A percentile compares a stretch with the other conserved stretches of the same genome.
Conservation (phyloP, 768 basidiomycete species). For the Holtermanniella nyarrowii region DNA sequence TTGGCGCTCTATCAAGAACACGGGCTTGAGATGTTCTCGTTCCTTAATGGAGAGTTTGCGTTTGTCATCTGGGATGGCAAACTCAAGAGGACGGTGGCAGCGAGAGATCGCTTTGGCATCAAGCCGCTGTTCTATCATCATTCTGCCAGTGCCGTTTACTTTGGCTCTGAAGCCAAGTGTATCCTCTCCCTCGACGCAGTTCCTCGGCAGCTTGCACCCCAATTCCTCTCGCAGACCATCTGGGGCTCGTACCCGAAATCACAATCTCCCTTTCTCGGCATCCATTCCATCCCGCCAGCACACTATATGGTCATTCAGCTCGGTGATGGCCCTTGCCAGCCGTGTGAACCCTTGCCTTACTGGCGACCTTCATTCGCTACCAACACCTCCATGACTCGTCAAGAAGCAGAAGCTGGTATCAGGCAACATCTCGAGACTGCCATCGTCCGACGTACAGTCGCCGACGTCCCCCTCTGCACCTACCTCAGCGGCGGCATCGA, state of each 20-base stretch:
- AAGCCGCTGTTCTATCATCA: constrained; percentile 30
- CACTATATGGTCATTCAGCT: constrained; percentile 21
- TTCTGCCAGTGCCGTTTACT: constrained; percentile 10
- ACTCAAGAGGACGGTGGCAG: constrained; percentile 16
- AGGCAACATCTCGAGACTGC: constrained; percentile 21
- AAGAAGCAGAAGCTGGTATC: constrained; percentile 23
- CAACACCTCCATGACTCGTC: constrained; percentile 11
- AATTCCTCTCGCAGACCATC: background rate
- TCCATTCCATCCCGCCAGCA: constrained; percentile 24
- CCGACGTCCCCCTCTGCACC: constrained; percentile 34
- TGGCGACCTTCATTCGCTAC: constrained; percentile 23
- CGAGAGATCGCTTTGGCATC: constrained; percentile 33
- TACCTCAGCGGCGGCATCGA: constrained; percentile 37
- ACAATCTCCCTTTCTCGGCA: constrained; percentile 17
- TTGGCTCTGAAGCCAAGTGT: constrained; percentile 33
- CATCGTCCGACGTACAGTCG: constrained; percentile 21
- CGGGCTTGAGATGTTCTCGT: constrained; percentile 21
- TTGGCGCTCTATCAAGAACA: constrained; percentile 24
- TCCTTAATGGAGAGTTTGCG: constrained; percentile 31
- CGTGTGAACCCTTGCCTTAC: constrained; percentile 19
- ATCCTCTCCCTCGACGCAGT: constrained; percentile 3
- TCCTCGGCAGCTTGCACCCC: background rate
- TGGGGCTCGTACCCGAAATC: background rate
- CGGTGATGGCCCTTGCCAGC: constrained; percentile 11
- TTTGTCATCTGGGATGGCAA: constrained; percentile 23